phyloP scores from a whole-genome alignment of 2,329 filamentous ascomycete species.

The Claviceps maximensis region DNA sequence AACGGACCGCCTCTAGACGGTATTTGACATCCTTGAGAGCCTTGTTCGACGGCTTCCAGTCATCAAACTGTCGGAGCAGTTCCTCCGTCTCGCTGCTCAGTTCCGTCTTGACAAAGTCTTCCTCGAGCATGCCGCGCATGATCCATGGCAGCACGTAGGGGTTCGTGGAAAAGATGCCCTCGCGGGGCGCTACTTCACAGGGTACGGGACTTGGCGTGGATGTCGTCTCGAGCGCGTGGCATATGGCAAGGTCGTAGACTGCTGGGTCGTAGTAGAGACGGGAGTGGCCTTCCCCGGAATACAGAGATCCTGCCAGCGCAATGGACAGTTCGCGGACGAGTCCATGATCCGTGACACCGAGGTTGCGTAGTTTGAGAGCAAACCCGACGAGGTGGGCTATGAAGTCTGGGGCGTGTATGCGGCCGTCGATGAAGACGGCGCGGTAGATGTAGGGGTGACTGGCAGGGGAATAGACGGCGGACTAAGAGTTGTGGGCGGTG shows the following conservation, averaged over 20 bases:
- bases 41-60: slow-evolving; percentile 85
- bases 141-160: slow-evolving; percentile 92
- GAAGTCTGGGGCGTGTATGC: slow-evolving; percentile 86
- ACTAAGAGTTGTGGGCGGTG: slow-evolving; percentile 27
- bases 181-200: slow-evolving; percentile 14
- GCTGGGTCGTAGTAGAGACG: slow-evolving; percentile 80
- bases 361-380: slow-evolving; percentile 81
- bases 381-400: slow-evolving; percentile 88
- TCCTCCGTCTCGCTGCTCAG: slow-evolving; percentile 63
- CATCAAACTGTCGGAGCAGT: slow-evolving; percentile 77
- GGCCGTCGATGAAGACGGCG: slow-evolving; percentile 89
- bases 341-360: slow-evolving; percentile 85
- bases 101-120: slow-evolving; percentile 77
- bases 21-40: slow-evolving; percentile 93
- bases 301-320: slow-evolving; percentile 80
- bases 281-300: slow-evolving; percentile 85
- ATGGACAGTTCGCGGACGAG: slow-evolving; percentile 80
- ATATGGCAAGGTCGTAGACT: slow-evolving; percentile 69
- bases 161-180: slow-evolving; percentile 44
- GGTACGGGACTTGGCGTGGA: slow-evolving; percentile 28
- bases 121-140: slow-evolving; percentile 84
- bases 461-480: slow-evolving; percentile 73
- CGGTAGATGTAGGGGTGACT: slow-evolving; percentile 88
- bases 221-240: slow-evolving; percentile 62
- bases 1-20: slow-evolving; percentile 78